Evolutionary conservation across 306 rosid species (phyloP), one percentile per base, ranked within the genome.

Genomic region (Medicago lupulina): DNA sequence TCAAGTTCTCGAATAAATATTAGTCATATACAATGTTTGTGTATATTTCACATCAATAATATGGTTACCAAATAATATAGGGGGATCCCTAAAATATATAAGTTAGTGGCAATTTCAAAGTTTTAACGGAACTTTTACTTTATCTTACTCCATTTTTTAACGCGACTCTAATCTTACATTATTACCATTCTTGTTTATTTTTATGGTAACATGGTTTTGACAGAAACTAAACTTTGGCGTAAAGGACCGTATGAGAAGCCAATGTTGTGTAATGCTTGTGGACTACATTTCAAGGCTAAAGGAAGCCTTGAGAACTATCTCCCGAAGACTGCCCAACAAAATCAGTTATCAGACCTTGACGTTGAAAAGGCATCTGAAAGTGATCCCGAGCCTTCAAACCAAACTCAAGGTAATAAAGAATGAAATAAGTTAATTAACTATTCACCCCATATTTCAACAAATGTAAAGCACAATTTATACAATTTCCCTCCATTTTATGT

Each of bases 151-250:
- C 5, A 31, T 0, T 3, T 31, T 31, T 34, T 34, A 34, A 46
- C 2, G 1, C 0, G 7, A 16, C 9, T 16, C 23, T 9, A 3
- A 9, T 18, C 0, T 54, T 54, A 3, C 13, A 54, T 17, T 54
- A 15, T 18, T 8, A 3, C 1, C 3, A 54, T 7, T 17, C 28
- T 54, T 8, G 5, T 9, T 3, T 9, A 19, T 55, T 19, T 18
- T 8, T 19, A 18, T 18, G 6, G 18, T 54, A 54, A 55, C 2
- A 16, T 19, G 2, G 9, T 55, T 19, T 55, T 0, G 18, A 21
- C n/a, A 76, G 82, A 34, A 23, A 77, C 85, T 38, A 79, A 79
- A 25, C 50, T 82, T 28, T 77, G 85, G 82, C 85, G 76, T 16
- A 71, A 72, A 12, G 85, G 85, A 49, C 85, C 82, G 7, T 1